Base-by-base conservation (phyloP, 169 alveolate genomes). In the Plasmodium vivax region DNA sequence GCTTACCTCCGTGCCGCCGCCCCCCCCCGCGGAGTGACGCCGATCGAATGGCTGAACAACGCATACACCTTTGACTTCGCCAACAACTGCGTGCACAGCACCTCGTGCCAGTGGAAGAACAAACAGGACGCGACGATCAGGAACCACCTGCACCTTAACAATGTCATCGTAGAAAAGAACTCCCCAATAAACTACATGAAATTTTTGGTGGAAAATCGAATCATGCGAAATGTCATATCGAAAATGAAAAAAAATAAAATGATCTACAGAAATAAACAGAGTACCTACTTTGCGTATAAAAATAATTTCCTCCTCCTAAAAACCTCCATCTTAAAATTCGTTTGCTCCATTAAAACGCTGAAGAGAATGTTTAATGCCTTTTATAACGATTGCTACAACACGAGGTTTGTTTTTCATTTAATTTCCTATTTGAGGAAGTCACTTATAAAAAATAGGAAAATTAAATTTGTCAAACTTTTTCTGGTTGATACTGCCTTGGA, bases 121-220 rank as follows among this genome's bases (percentile, higher is more conserved):
- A 90, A 90, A 74, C 71, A 41, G 23, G 94, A 90, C 83, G 90
- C 94, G 27, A 90, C 94, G 3, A 90, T 90, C 27, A 45, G 94
- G 27, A 90, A 90, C 73, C 90, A 90, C 36, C 32, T 90, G 7
- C 94, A 90, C 51, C 54, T 90, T 41, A 75, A 77, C 32, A 87
- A 87, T 77, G 71, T 56, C 30, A 75, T 87, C 5, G 32, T 19
- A 75, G 93, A 87, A 43, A 87, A 87, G 41, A 23, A 32, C 47
- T 77, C 27, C 23, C 45, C 73, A 12, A 82, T 36, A 68, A 73
- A 23, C 32, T 92, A 82, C 58, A 92, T 92, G 95, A 92, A 92
- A 83, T 27, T 56, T 3, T 36, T 92, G 41, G 95, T 92, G 27
- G 95, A 92, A 92, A 82, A 73, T 62, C 82, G 83, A 83, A 92